Conservation (phyloP, 2,329 filamentous ascomycete species). For the Rhytidhysteron rufulum region DNA sequence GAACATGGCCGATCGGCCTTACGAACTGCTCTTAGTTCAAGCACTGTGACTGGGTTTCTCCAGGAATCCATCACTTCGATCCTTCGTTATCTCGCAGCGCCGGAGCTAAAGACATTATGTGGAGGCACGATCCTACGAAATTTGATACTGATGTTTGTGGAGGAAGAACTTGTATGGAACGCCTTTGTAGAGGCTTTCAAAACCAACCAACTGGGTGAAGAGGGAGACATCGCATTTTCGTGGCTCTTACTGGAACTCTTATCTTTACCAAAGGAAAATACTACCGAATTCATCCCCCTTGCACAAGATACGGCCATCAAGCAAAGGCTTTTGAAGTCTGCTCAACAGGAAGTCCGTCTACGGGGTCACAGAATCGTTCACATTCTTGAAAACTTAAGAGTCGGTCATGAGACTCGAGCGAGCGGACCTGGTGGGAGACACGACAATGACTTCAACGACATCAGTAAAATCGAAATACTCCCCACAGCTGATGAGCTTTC, state of each 20-base stretch:
- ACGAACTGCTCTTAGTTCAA: conserved; percentile 36
- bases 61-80: conserved; percentile 28
- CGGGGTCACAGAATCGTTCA: conserved; percentile 39
- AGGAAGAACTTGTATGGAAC: conserved; percentile 51
- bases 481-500: conserved; percentile 61
- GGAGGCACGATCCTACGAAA: conserved; percentile 44
- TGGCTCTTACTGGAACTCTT: conserved; percentile 41
- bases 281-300: background rate
- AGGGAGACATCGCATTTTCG: conserved; percentile 12
- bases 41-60: conserved; percentile 37
- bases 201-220: conserved; percentile 5
- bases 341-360: conserved; percentile 25
- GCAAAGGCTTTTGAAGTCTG: conserved; percentile 18
- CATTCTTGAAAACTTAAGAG: background rate
- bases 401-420: conserved; percentile 8
- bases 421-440: conserved; percentile 58
- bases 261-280: conserved; percentile 10
- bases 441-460: conserved; percentile 63
- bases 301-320: conserved; percentile 15
- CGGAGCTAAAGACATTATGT: conserved; percentile 41
- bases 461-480: conserved; percentile 58
- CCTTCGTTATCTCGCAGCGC: conserved; percentile 33
- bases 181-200: conserved; percentile 28
- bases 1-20: conserved; percentile 19
- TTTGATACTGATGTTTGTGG: conserved; percentile 41